phyloP scores from a whole-genome alignment of 2,329 filamentous ascomycete species.

The Talaromyces sp. region DNA sequence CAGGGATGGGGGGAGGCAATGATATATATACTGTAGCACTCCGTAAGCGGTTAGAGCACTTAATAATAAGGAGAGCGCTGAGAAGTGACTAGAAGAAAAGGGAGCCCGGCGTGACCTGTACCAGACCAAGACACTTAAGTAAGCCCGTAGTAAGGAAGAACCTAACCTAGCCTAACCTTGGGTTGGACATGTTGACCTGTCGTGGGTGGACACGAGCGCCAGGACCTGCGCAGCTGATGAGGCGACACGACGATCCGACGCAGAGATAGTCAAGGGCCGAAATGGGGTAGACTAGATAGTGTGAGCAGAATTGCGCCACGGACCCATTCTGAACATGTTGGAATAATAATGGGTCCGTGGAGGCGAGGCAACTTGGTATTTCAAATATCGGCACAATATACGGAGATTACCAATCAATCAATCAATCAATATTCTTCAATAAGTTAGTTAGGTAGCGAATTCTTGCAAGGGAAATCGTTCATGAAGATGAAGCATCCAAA shows the following conservation, averaged over 20 bases:
- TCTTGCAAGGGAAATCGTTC: no score
- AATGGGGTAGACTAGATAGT: conserved; percentile 2
- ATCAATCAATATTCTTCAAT: not conserved
- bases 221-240: conserved; percentile 11
- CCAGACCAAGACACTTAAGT: not conserved
- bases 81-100: conserved; percentile 7
- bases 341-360: conserved; percentile 4
- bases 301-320: not conserved
- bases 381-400: no score
- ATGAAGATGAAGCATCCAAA: not conserved
- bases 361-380: not conserved
- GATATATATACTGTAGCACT: conserved; percentile 12
- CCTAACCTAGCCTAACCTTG: no score
- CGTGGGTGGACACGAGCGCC: conserved; percentile 13
- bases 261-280: conserved; percentile 1
- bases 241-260: conserved; percentile 15
- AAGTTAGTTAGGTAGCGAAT: no score
- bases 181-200: conserved; percentile 7
- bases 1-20: not conserved
- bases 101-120: conserved; percentile 2
- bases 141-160: not conserved
- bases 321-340: not conserved
- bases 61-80: conserved; percentile 13
- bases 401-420: no score
- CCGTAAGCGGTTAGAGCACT: conserved; percentile 11